Base-by-base conservation (phyloP, 2,329 filamentous ascomycete species). In the Cladophialophora exuberans region DNA sequence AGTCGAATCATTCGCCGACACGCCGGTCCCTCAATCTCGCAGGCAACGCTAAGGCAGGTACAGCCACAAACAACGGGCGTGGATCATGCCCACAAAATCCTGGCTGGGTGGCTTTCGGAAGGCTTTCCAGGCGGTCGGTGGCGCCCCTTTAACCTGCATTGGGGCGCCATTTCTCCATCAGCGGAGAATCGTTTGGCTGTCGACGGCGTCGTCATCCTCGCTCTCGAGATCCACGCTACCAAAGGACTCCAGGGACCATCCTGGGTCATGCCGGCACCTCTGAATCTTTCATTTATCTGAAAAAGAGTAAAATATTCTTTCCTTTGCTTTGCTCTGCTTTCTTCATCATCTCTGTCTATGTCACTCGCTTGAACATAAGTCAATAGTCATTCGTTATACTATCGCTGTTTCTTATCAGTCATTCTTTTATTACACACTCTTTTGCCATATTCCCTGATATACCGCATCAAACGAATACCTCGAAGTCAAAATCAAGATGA, bases 21-120 rank as follows among this genome's bases (percentile, higher is more conserved):
- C 20, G 17, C 20, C 18, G 51, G 28, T 25, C 51, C 43, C 44
- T 33, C 43, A 54, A 54, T 54, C 43, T 54, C 43, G 22, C 43
- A 17, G 18, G 26, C 28, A 15, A 22, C 51, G 36, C 43, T 54
- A 47, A 48, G 22, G 43, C 51, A 54, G 51, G 51, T 38, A 54
- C 51, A 54, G 51, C 51, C 51, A 45, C 42, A 47, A 54, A 33
- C 49, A 39, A 25, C 31, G 46, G 33, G n/a, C 46, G 46, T 35
- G 28, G 46, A 49, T 49, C 46, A n/a, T 49, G 31, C 22, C n/a
- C 15, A 23, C n/a, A n/a, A 11, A 30, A 30, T 9, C n/a, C 38
- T 49, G 46, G 46, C 15, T 28, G 10, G 22, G 33, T 49, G 46
- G 35, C 15, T 39, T 10, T 22, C 46, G 46, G 35, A 41, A n/a